Base-by-base conservation (phyloP, 2,329 filamentous ascomycete genomes). In the Fusarium mundagurra region DNA sequence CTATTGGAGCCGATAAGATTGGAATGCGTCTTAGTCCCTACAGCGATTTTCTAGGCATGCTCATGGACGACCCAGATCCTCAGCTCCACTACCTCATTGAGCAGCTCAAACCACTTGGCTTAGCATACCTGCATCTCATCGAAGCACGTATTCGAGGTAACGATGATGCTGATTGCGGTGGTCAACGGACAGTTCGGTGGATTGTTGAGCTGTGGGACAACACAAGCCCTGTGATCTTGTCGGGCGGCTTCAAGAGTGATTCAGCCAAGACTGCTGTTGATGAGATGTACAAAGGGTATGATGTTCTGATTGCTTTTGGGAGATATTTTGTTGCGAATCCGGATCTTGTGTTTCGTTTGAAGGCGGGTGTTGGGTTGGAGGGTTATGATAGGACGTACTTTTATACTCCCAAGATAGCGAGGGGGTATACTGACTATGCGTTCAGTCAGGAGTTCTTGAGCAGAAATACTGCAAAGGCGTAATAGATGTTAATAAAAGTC, bases 401-500 rank as follows among this genome's bases (percentile, higher is more conserved):
- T 31, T 55, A 55, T 55, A 55, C 51, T 14, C 34, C 51, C 1
- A 55, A 41, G 24, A 31, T 55, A 4, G 51, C 51, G 6, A 55
- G 8, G 34, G 34, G 51, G 8, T 55, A 55, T 41, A 41, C 20
- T 55, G 51, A 55, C 1, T 41, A 55, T 1, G 24, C 24, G 2
- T 55, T 55, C 6, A 55, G 51, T 29, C 24, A 41, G 11, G 51
- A 41, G 14, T 55, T 55, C 2, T 13, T 55, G 34, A 54, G 5
- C 0, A 38, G 18, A 10, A 22, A 38, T 0, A 22, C 24, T 5
- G 10, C 13, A 5, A 54, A 38, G 24, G 50, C 2, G 10, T 54
- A 27, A 53, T 1, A 0, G 0, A 22, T 14, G 2, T 22, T 0
- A 20, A 53, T 24, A 20, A 24, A 36, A 9, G 0, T n/a, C 0